Evolutionary conservation across 2,329 filamentous ascomycete species (phyloP).

Genomic region (Apiospora saccharicola): DNA sequence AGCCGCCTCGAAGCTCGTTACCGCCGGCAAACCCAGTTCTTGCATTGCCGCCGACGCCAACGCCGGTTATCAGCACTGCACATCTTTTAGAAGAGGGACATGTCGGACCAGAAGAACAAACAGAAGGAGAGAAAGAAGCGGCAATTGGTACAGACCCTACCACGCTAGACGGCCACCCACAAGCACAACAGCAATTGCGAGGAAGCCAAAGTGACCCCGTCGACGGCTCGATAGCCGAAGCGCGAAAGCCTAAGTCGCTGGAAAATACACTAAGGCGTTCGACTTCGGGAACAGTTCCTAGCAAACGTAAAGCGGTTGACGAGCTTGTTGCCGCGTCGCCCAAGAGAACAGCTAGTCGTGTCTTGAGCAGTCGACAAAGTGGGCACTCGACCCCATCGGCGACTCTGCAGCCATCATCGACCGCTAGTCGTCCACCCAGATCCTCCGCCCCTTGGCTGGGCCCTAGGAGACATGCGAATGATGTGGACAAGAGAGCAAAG

Average conservation of each 20-base stretch:
- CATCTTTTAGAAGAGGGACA: neutral
- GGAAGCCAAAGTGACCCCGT: constrained; percentile 21
- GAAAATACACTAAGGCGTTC: constrained; percentile 23
- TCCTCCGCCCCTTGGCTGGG: neutral
- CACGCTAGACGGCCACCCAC: neutral
- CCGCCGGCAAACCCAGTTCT: neutral
- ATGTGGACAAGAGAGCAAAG: constrained; percentile 28
- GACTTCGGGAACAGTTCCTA: constrained; percentile 28
- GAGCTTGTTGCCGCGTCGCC: neutral
- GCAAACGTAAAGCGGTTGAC: constrained; percentile 28
- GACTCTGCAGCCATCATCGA: constrained; percentile 26
- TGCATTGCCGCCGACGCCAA: neutral
- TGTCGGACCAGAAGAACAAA: neutral
- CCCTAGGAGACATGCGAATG: constrained; percentile 17
- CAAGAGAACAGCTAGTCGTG: neutral
- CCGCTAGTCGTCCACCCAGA: neutral
- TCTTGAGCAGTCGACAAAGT: neutral
- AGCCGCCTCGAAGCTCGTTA: neutral
- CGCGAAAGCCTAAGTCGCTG: constrained; percentile 13
- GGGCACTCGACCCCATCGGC: neutral
- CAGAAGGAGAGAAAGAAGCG: too few species aligned
- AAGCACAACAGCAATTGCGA: neutral
- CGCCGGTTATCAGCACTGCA: neutral
- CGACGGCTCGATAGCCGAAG: constrained; percentile 20
- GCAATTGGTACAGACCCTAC: neutral